Evolutionary conservation across 2,329 filamentous ascomycete genomes (phyloP), one percentile per base, ranked within the genome.

Genomic region (Chaetomiaceae sp.): DNA sequence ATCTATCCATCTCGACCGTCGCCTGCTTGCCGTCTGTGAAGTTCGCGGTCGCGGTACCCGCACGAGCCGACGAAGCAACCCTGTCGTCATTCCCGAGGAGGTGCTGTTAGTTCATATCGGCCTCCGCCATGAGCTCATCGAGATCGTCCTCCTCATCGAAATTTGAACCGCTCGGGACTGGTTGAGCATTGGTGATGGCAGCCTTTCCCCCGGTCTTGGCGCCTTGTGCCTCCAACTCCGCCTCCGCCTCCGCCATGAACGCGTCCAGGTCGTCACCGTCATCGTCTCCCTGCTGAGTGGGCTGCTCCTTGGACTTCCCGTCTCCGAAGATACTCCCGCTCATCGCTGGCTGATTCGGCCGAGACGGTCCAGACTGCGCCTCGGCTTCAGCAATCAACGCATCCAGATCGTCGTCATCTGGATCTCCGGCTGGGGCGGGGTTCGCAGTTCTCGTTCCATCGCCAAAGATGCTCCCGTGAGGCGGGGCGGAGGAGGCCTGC

Each of bases 1-100:
- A 80, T 0, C 74, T 79, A 37, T 79, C 78, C 77, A 83, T 80
- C 58, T 82, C 82, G 34, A 78, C 81, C 82, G 90, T 84, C 1
- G 79, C 84, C 55, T 83, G 85, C 68, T 87, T 82, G 14, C 87
- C 84, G 50, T 84, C 83, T 1, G 75, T 79, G 65, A 80, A 83
- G 22, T 73, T 68, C 8, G 25, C 20, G 6, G 19, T 33, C 17
- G 19, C 53, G 14, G 42, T 15, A 31, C 44, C 45, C 20, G 17
- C 23, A 12, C 11, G 20, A 3, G 15, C 36, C 19, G 48, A 42
- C 25, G 40, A 15, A 6, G n/a, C 17, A 3, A 23, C 36, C 8
- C 40, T 50, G 6, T 15, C 23, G 19, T 23, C 39, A 19, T n/a
- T 19, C 14, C n/a, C n/a, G 20, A 27, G 46, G 27, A 19, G 20